Percentiles rank a stretch among this genome's conserved stretches.
Conservation (phyloP, 495 filamentous ascomycete genomes). For the Chaetomidium leptoderma region DNA sequence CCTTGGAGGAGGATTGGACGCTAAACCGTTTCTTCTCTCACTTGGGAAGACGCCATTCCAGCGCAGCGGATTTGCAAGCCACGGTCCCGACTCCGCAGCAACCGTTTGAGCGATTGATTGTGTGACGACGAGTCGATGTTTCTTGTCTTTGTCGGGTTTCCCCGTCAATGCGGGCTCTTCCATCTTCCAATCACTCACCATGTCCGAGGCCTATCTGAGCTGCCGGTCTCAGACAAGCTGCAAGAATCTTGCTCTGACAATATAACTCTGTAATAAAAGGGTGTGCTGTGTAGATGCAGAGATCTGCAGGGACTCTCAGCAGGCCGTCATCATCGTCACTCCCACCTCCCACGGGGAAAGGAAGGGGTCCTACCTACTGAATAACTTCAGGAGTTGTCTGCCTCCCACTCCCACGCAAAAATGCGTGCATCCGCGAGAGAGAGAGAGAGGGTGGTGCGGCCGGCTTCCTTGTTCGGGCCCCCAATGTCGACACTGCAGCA, state of each 20-base stretch:
- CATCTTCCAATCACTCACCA: constrained; percentile 5
- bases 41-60: not conserved
- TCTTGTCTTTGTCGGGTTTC: not conserved
- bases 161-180: not conserved
- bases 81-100: not conserved
- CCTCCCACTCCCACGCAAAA: not conserved
- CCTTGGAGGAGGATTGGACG: constrained; percentile 2
- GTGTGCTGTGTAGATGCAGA: not conserved
- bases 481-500: not conserved
- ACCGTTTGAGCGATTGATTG: not conserved
- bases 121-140: too few relatives aligned
- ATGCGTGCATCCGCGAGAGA: not conserved
- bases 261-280: too few relatives aligned
- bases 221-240: not conserved
- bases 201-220: not conserved
- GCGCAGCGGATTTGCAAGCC: constrained; percentile 2
- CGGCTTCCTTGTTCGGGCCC: constrained; percentile 3
- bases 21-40: not conserved
- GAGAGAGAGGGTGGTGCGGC: not conserved
- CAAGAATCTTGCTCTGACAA: not conserved
- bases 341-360: not conserved
- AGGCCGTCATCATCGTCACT: not conserved
- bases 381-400: too few relatives aligned
- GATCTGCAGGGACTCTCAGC: constrained; percentile 9
- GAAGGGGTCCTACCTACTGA: constrained; percentile 10